Evolutionary conservation across 2,329 filamentous ascomycete genomes (phyloP).

Genomic region (Coniochaeta hoffmannii): DNA sequence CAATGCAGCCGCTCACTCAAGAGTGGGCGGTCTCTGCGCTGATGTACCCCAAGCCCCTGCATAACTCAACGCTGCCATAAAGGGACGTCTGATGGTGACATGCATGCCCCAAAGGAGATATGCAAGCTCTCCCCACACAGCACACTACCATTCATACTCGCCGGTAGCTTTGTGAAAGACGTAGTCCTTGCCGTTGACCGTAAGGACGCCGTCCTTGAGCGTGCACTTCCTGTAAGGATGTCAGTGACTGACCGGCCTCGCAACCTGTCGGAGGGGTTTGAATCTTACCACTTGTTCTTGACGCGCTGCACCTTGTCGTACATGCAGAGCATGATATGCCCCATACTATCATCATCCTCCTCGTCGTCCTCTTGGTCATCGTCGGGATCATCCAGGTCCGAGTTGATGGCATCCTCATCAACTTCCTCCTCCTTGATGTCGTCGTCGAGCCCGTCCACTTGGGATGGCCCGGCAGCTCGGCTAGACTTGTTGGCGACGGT

Average conservation of each 20-base stretch:
- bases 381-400: slow-evolving; percentile 91
- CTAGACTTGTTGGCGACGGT: slow-evolving; percentile 14
- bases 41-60: background rate
- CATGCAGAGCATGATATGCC: slow-evolving; percentile 95
- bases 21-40: background rate
- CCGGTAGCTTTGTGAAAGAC: slow-evolving; percentile 97
- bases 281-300: slow-evolving; percentile 86
- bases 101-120: background rate
- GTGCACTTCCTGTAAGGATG: slow-evolving; percentile 73
- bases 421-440: slow-evolving; percentile 53
- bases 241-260: slow-evolving; percentile 10
- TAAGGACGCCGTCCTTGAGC: slow-evolving; percentile 91
- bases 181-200: slow-evolving; percentile 89
- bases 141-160: slow-evolving; percentile 86
- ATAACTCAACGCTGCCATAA: background rate
- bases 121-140: background rate
- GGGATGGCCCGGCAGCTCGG: slow-evolving; percentile 26
- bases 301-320: slow-evolving; percentile 99
- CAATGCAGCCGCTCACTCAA: background rate
- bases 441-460: slow-evolving; percentile 57
- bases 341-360: slow-evolving; percentile 75
- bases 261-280: background rate
- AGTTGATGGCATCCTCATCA: slow-evolving; percentile 97
- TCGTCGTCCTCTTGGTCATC: slow-evolving; percentile 79
- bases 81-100: background rate